A percentile compares a stretch with the other conserved stretches of the same genome.
Conservation (phyloP, 1,139 yeast genomes). For the Blastobotrys ciferrii region DNA sequence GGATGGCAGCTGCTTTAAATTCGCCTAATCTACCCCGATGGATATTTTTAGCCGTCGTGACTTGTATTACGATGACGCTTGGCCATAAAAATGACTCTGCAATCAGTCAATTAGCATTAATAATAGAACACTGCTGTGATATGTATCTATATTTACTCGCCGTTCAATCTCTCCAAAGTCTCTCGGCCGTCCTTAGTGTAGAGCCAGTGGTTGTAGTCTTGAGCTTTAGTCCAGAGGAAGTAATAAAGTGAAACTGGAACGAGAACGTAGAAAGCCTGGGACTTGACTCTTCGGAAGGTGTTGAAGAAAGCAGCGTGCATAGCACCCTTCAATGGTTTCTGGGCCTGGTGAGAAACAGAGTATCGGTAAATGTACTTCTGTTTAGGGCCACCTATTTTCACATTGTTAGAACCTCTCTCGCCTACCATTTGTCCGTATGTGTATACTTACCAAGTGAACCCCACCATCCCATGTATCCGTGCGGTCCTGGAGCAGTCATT, state of each 20-base stretch:
- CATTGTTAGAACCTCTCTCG: conserved; percentile 35
- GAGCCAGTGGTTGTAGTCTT: conserved; percentile 87
- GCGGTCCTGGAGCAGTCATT: conserved; percentile 76
- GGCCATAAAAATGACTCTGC: no score
- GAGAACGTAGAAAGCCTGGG: conserved; percentile 75
- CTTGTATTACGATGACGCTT: no score
- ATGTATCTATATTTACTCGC: conserved; percentile 19
- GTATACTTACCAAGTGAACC: conserved; percentile 49
- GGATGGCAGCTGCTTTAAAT: no score
- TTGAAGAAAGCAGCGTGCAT: conserved; percentile 86
- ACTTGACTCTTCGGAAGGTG: conserved; percentile 89
- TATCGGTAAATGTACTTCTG: conserved; percentile 63
- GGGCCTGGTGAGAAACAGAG: conserved; percentile 91
- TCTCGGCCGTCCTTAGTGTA: conserved; percentile 95
- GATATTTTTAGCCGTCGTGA: no score
- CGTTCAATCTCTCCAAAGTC: conserved; percentile 28
- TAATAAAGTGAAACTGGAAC: conserved; percentile 80
- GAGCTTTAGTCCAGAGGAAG: conserved; percentile 83
- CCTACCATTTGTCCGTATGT: not conserved
- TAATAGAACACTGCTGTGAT: conserved; percentile 3
- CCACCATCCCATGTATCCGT: conserved; percentile 97
- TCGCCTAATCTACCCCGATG: no score
- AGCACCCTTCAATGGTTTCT: conserved; percentile 86
- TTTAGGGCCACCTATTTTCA: conserved; percentile 56
- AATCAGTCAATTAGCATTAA: no score